Evolutionary conservation across 78 protist species (phyloP), one percentile per base, ranked within the genome.

Genomic region (Chrysochromulina tobinii): DNA sequence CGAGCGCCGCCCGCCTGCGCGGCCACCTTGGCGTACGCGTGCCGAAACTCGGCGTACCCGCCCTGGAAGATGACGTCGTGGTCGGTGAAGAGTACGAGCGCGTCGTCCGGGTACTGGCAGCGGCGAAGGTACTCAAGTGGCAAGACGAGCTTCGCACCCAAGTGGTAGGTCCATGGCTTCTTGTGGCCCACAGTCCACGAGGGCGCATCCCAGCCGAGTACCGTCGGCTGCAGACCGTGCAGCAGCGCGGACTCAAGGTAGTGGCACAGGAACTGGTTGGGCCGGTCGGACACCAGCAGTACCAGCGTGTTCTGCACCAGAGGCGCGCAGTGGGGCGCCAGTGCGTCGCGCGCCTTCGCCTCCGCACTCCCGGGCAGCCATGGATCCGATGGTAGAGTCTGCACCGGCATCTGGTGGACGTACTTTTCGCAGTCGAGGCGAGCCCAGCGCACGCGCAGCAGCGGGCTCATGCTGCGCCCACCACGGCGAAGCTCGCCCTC

Each of bases 211-310:
- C 79, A 69, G 53, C 79, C 79, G 53, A 69, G 79, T 5, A 69
- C 14, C 8, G 51, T 27, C 55, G 79, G 79, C 38, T 17, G 27
- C 69, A 64, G 69, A 9, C 23, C 23, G 69, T 64, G 69, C 79
- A 23, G n/a, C 53, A 69, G 4, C 51, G 79, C 79, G 3, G 79
- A 23, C 53, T 5, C 2, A 11, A 69, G 15, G 79, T 27, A 69
- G 79, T 69, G 79, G 79, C 79, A 69, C 14, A 69, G 79, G 79
- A 69, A 69, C 51, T 69, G 79, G 79, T 69, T 69, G 50, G 79
- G 79, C 79, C 79, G 21, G 79, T 69, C 79, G 50, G 79, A 23
- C 17, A 69, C 79, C 18, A 27, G 53, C 53, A 69, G 79, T 51
- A 69, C 51, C 25, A 69, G 14, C 18, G 27, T 12, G 14, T 51